Evolutionary conservation across 2,329 filamentous ascomycete species (phyloP).

Genomic region (Colletotrichum noveboracense): DNA sequence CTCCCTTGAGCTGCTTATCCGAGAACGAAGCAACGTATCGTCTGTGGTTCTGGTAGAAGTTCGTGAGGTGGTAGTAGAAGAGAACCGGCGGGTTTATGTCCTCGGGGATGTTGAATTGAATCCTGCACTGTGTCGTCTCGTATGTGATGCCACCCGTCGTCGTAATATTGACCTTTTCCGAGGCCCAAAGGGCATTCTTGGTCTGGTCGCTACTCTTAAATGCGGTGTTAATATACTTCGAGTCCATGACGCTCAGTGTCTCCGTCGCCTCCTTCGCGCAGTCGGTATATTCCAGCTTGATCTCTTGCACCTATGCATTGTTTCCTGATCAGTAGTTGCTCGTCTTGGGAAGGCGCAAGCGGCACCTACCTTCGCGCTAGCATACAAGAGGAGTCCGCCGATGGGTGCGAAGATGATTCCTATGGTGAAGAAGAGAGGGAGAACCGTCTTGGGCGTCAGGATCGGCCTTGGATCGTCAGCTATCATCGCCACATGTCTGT

Average conservation of each 20-base stretch:
- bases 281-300: slow-evolving; percentile 87
- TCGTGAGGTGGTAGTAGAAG: slow-evolving; percentile 94
- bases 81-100: slow-evolving; percentile 81
- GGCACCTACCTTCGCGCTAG: slow-evolving; percentile 73
- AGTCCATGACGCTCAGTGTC: slow-evolving; percentile 54
- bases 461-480: slow-evolving; percentile 71
- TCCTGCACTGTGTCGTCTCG: slow-evolving; percentile 64
- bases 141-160: slow-evolving; percentile 38
- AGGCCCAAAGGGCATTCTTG: slow-evolving; percentile 47
- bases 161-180: slow-evolving; percentile 42
- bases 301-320: slow-evolving; percentile 77
- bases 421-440: slow-evolving; percentile 89
- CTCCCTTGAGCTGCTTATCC: slow-evolving; percentile 79
- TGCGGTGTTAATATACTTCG: slow-evolving; percentile 63
- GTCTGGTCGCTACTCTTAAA: slow-evolving; percentile 67
- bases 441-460: slow-evolving; percentile 90
- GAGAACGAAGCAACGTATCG: slow-evolving; percentile 93
- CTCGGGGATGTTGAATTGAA: slow-evolving; percentile 82
- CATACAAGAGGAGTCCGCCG: slow-evolving; percentile 84
- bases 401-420: slow-evolving; percentile 94
- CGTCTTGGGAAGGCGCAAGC: neutral
- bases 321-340: neutral
- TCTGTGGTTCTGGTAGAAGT: slow-evolving; percentile 99
- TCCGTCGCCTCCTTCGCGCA: slow-evolving; percentile 66
- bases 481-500: neutral